Conservation (phyloP, 306 rosid genomes). For the Malus orientalis region DNA sequence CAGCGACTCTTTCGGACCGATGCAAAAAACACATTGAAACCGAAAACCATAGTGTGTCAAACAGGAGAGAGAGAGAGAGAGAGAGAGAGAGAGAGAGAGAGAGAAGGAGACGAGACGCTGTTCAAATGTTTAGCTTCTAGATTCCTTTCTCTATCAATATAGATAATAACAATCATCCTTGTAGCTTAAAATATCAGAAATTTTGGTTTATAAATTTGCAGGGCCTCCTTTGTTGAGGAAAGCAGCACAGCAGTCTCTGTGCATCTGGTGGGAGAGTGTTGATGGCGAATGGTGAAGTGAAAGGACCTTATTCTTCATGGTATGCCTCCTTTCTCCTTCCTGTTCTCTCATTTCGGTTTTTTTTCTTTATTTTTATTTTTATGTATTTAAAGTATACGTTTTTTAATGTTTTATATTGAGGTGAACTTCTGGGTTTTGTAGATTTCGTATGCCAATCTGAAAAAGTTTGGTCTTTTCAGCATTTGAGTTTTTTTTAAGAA, state of each 20-base stretch:
- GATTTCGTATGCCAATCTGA: background rate
- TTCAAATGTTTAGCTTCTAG: slow-evolving; percentile 10
- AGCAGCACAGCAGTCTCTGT: background rate
- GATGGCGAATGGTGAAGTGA: slow-evolving; percentile 32
- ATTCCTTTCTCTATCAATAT: background rate
- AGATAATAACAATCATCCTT: background rate
- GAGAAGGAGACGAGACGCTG: background rate
- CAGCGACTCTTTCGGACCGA: slow-evolving; percentile 21
- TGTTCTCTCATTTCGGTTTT: slow-evolving; percentile 11
- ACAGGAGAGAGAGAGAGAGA: background rate
- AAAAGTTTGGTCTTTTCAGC: background rate
- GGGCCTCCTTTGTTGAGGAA: background rate
- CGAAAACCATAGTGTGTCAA: background rate
- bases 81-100: background rate
- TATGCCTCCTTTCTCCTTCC: slow-evolving; percentile 27
- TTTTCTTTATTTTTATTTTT: background rate
- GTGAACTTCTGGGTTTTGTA: background rate
- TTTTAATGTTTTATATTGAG: background rate
- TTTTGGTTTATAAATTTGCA: background rate
- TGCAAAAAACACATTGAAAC: background rate
- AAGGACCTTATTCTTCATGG: slow-evolving; percentile 29
- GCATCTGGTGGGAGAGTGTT: slow-evolving; percentile 1
- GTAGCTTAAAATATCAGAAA: background rate
- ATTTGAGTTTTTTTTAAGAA: background rate
- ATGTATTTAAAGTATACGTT: background rate